These are phyloP conservation scores for Pseudogymnoascus sp. DNA, from an alignment of 2,329 filamentous ascomycete species.

Conservation along the genomic window DNA sequence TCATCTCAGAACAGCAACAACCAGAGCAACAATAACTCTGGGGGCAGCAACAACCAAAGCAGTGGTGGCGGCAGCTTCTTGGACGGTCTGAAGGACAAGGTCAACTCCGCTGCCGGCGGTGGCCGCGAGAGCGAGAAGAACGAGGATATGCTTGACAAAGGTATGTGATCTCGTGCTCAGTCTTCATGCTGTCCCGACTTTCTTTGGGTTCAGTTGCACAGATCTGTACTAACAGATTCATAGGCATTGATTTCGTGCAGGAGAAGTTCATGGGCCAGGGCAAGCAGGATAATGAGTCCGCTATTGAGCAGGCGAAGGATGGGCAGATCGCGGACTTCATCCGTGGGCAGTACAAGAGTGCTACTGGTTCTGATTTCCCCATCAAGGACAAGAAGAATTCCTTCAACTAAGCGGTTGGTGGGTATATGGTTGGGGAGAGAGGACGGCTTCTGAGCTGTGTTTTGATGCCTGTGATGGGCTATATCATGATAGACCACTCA, in stretches of 20 bases:
- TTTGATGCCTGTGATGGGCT: background rate
- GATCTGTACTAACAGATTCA: slow-evolving; percentile 12
- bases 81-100: slow-evolving; percentile 56
- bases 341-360: slow-evolving; percentile 58
- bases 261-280: slow-evolving; percentile 65
- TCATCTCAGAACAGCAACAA: slow-evolving; percentile 26
- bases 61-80: slow-evolving; percentile 36
- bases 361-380: slow-evolving; percentile 60
- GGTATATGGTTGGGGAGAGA: background rate
- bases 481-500: background rate
- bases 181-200: background rate
- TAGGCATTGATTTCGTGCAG: slow-evolving; percentile 70
- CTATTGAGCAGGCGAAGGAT: slow-evolving; percentile 75
- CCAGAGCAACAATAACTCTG: slow-evolving; percentile 34
- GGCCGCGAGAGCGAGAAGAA: slow-evolving; percentile 70
- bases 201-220: background rate
- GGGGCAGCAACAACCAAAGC: slow-evolving; percentile 30
- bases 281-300: slow-evolving; percentile 61
- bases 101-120: slow-evolving; percentile 64
- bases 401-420: background rate
- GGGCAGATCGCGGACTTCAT: slow-evolving; percentile 68
- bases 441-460: background rate
- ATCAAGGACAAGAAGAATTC: slow-evolving; percentile 57
- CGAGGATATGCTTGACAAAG: slow-evolving; percentile 75
- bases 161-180: slow-evolving; percentile 34